These are phyloP conservation scores for Phytopythium sindhum DNA, from an alignment of 352 stramenopile genomes.

Conservation along the genomic window DNA sequence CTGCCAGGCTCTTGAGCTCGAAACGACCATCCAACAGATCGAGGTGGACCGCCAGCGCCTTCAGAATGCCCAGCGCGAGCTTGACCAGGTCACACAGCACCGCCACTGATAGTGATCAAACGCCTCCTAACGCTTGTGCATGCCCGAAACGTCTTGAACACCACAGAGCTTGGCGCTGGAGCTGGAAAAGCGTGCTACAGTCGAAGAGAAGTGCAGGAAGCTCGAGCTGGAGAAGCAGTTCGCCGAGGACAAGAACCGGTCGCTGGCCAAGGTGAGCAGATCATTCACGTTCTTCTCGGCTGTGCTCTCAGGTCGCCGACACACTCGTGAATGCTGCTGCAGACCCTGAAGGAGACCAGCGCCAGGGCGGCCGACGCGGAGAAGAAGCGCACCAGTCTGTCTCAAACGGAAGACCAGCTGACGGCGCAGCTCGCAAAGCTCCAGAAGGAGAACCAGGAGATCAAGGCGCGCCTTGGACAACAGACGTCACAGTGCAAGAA, in stretches of 20 bases:
- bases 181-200: slow-evolving; percentile 9
- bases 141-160: neutral
- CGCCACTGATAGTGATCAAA: too few species aligned
- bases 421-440: slow-evolving; percentile 36
- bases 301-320: neutral
- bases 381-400: slow-evolving; percentile 30
- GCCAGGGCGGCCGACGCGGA: slow-evolving; percentile 36
- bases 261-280: slow-evolving; percentile 26
- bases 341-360: slow-evolving; percentile 44
- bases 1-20: slow-evolving; percentile 15
- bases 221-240: slow-evolving; percentile 33
- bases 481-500: slow-evolving; percentile 45
- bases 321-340: neutral
- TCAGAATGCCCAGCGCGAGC: slow-evolving; percentile 13
- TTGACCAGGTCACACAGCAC: slow-evolving; percentile 13
- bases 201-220: slow-evolving; percentile 17
- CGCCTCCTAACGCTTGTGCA: neutral
- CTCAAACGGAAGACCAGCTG: slow-evolving; percentile 33
- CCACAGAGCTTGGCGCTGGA: slow-evolving; percentile 14
- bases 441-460: slow-evolving; percentile 54
- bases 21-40: slow-evolving; percentile 16
- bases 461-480: slow-evolving; percentile 39
- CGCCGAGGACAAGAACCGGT: slow-evolving; percentile 43
- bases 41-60: slow-evolving; percentile 13
- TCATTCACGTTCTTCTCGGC: neutral